These are phyloP conservation scores for Tylopilus cervinicoccineus DNA, from an alignment of 768 basidiomycete genomes.

Conservation along the genomic window DNA sequence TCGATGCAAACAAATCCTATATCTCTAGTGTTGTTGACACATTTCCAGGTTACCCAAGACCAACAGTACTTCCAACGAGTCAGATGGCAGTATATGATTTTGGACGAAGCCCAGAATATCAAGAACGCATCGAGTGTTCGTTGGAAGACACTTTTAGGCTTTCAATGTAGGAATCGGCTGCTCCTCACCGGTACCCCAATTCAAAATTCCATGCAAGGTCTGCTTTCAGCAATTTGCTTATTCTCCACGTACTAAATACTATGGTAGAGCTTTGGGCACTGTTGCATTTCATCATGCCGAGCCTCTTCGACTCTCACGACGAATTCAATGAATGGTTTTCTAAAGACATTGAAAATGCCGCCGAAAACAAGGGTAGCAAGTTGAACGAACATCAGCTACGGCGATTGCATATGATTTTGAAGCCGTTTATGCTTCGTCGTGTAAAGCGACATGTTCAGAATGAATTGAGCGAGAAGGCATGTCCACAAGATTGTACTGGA, in stretches of 20 bases:
- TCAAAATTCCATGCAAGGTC: conserved; percentile 99
- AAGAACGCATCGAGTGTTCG: conserved; percentile 94
- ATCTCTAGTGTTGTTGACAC: conserved; percentile 1
- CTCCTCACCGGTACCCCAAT: conserved; percentile 97
- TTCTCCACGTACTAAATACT: conserved; percentile 2
- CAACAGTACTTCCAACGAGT: conserved; percentile 97
- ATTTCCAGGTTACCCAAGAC: conserved; percentile 79
- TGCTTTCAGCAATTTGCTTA: conserved; percentile 13
- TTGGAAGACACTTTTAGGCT: conserved; percentile 95
- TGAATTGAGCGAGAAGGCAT: conserved; percentile 95
- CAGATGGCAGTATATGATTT: conserved; percentile 99
- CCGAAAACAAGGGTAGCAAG: conserved; percentile 85
- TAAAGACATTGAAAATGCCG: conserved; percentile 96
- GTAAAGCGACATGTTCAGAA: conserved; percentile 99
- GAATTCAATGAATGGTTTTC: conserved; percentile 99
- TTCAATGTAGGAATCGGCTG: conserved; percentile 93
- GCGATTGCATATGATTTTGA: conserved; percentile 96
- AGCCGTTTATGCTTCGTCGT: conserved; percentile 97
- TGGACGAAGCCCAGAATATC: conserved; percentile 99
- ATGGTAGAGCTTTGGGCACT: conserved; percentile 91
- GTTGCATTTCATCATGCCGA: conserved; percentile 99
- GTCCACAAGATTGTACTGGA: conserved; percentile 37
- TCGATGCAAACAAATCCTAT: conserved; percentile 5
- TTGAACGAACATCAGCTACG: conserved; percentile 94
- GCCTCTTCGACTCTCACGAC: conserved; percentile 96